Evolutionary conservation across 2,329 filamentous ascomycete genomes (phyloP).

Genomic region (Davidsoniella australis): DNA sequence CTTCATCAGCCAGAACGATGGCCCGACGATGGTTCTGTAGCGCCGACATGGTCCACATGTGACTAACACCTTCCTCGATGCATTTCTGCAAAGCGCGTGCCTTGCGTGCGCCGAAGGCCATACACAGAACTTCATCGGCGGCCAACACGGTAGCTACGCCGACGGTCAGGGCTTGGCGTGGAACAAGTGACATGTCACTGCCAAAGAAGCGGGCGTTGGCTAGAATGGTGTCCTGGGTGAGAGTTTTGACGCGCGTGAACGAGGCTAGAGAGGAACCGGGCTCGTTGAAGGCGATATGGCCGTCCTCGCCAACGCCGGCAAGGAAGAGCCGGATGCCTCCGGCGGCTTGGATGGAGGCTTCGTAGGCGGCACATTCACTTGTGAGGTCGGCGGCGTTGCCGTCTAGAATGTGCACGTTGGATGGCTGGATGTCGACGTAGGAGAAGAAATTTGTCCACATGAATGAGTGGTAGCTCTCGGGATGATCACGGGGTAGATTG

Average conservation of each 20-base stretch:
- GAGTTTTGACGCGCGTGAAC: conserved; percentile 68
- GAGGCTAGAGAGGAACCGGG: conserved; percentile 64
- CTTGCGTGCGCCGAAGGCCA: conserved; percentile 70
- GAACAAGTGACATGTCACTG: conserved; percentile 56
- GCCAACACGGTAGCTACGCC: conserved; percentile 73
- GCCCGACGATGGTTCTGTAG: conserved; percentile 68
- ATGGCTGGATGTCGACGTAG: conserved; percentile 62
- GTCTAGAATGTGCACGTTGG: conserved; percentile 71
- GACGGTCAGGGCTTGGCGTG: conserved; percentile 68
- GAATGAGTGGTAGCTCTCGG: conserved; percentile 77
- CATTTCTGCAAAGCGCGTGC: conserved; percentile 62
- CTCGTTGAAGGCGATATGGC: conserved; percentile 84
- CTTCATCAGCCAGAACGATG: conserved; percentile 70
- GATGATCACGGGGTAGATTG: conserved; percentile 63
- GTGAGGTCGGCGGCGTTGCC: conserved; percentile 62
- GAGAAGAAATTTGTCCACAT: conserved; percentile 92
- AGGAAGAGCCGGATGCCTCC: conserved; percentile 78
- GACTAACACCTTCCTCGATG: conserved; percentile 67
- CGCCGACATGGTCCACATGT: conserved; percentile 79
- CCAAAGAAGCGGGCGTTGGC: conserved; percentile 75
- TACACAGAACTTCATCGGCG: conserved; percentile 64
- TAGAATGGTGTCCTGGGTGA: conserved; percentile 73
- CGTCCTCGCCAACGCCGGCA: conserved; percentile 70
- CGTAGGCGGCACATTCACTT: conserved; percentile 63
- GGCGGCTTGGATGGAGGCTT: conserved; percentile 54